A percentile compares a stretch with the other conserved stretches of the same genome.
Evolutionary conservation across 768 basidiomycete genomes (phyloP).

Genomic region (Pleurotus citrinopileatus): DNA sequence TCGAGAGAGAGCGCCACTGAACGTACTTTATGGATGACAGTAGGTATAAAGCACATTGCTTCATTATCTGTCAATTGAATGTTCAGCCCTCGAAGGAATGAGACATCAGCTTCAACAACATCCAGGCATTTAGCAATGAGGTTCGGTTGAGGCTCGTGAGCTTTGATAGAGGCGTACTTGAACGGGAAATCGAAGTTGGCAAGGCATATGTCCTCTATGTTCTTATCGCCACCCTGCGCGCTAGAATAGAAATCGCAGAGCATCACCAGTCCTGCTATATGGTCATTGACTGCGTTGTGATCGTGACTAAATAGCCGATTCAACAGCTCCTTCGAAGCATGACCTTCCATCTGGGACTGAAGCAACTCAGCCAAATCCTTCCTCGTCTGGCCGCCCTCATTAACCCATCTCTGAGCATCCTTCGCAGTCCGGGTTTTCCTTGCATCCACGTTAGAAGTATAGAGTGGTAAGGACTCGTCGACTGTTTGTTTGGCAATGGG

Average conservation of each 20-base stretch:
- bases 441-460: slow-evolving; percentile 52
- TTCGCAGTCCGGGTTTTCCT: slow-evolving; percentile 69
- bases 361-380: slow-evolving; percentile 86
- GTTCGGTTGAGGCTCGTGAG: slow-evolving; percentile 89
- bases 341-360: slow-evolving; percentile 89
- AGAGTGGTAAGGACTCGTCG: slow-evolving; percentile 41
- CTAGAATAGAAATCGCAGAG: slow-evolving; percentile 75
- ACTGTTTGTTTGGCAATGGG: slow-evolving; percentile 28
- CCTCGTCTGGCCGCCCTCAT: slow-evolving; percentile 79
- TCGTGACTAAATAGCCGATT: slow-evolving; percentile 89
- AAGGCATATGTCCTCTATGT: slow-evolving; percentile 45
- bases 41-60: slow-evolving; percentile 84
- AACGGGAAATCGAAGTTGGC: slow-evolving; percentile 89
- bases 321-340: slow-evolving; percentile 72
- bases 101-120: slow-evolving; percentile 73
- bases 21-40: slow-evolving; percentile 81
- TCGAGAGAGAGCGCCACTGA: not conserved
- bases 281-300: slow-evolving; percentile 93
- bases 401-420: slow-evolving; percentile 80
- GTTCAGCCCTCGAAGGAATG: slow-evolving; percentile 68
- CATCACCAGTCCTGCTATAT: slow-evolving; percentile 69
- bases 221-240: slow-evolving; percentile 55
- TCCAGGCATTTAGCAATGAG: slow-evolving; percentile 87
- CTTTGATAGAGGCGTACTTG: slow-evolving; percentile 91
- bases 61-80: slow-evolving; percentile 86